Evolutionary conservation across 768 basidiomycete genomes (phyloP).

Genomic region (Pluteus cervinus): DNA sequence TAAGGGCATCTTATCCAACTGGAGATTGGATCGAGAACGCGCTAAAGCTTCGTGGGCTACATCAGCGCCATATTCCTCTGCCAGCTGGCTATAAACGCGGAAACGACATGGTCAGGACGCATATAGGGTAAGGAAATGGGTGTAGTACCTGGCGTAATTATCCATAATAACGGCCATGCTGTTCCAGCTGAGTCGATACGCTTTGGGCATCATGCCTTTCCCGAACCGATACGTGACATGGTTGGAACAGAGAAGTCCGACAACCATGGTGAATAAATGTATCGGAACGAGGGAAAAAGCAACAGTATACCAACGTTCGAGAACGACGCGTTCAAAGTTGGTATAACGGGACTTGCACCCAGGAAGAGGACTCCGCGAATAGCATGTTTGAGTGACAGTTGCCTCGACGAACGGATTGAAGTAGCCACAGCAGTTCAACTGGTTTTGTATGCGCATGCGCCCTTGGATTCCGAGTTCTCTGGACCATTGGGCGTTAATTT

Average conservation of each 20-base stretch:
- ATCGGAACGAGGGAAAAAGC: constrained; percentile 63
- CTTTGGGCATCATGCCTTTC: constrained; percentile 85
- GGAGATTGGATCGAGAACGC: constrained; percentile 50
- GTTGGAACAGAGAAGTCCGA: constrained; percentile 65
- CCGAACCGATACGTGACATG: constrained; percentile 85
- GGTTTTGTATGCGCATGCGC: constrained; percentile 63
- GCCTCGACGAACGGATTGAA: constrained; percentile 78
- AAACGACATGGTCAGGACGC: constrained; percentile 2
- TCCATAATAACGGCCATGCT: constrained; percentile 83
- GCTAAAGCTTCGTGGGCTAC: constrained; percentile 54
- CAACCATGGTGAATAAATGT: constrained; percentile 59
- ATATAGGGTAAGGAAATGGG: constrained; percentile 3
- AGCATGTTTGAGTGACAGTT: constrained; percentile 66
- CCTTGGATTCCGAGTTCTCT: constrained; percentile 48
- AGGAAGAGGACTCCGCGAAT: constrained; percentile 59
- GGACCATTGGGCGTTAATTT: constrained; percentile 74
- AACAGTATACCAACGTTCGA: constrained; percentile 58
- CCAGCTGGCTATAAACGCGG: constrained; percentile 48
- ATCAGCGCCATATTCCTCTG: constrained; percentile 64
- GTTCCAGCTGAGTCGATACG: constrained; percentile 64
- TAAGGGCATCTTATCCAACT: constrained; percentile 24
- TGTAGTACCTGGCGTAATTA: constrained; percentile 61
- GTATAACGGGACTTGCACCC: constrained; percentile 71
- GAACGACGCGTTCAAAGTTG: constrained; percentile 44
- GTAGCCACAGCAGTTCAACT: constrained; percentile 75